Conservation (phyloP, 805 yeast genomes). For the Blastobotrys terrestris region DNA sequence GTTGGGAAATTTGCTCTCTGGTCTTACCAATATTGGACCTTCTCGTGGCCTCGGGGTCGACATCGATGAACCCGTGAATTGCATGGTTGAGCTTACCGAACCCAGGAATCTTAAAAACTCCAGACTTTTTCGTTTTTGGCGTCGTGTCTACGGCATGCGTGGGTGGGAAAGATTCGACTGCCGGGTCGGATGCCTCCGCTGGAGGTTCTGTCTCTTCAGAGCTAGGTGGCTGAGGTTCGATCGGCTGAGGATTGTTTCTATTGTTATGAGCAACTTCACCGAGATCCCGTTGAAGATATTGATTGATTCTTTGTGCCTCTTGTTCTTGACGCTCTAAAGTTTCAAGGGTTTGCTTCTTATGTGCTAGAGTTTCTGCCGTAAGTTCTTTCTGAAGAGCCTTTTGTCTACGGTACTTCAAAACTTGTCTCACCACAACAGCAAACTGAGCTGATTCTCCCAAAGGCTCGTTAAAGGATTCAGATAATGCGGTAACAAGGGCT, state of each 20-base stretch:
- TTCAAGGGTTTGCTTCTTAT: conserved; percentile 31
- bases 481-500: conserved; percentile 45
- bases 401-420: conserved; percentile 54
- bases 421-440: conserved; percentile 49
- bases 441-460: conserved; percentile 65
- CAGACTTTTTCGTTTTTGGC: conserved; percentile 24
- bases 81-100: conserved; percentile 45
- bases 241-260: not conserved
- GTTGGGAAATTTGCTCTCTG: conserved; percentile 40
- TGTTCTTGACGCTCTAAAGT: conserved; percentile 38
- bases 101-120: conserved; percentile 49
- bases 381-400: conserved; percentile 50
- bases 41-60: conserved; percentile 59
- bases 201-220: conserved; percentile 1
- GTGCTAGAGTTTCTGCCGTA: conserved; percentile 34
- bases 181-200: not conserved
- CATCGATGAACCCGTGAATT: conserved; percentile 57
- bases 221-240: no score
- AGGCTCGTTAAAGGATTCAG: conserved; percentile 60
- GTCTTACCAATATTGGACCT: conserved; percentile 43
- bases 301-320: conserved; percentile 39
- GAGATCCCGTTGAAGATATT: conserved; percentile 23
- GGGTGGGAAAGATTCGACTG: conserved; percentile 8
- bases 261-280: not conserved
- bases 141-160: conserved; percentile 8